Percentiles rank a stretch among this genome's conserved stretches.
These are phyloP conservation scores for Inga oerstediana DNA, from an alignment of 306 rosid species.

Conservation along the genomic window DNA sequence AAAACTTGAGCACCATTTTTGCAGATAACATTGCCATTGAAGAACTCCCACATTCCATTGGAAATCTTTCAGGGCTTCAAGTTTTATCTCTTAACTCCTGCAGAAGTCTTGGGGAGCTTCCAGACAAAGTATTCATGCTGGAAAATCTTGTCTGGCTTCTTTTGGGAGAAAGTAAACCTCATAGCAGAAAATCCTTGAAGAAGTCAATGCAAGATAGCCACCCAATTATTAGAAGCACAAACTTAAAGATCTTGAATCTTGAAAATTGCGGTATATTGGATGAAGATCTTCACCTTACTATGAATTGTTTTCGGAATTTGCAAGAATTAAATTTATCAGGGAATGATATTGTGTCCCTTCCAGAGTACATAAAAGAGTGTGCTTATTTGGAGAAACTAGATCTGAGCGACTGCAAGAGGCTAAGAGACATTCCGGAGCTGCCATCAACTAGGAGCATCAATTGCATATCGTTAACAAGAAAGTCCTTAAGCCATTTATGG, in stretches of 20 bases:
- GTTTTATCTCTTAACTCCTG: not conserved
- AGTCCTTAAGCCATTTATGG: conserved; percentile 26
- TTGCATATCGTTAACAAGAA: not conserved
- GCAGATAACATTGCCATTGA: not conserved
- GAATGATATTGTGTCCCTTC: conserved; percentile 20
- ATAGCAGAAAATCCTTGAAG: not conserved
- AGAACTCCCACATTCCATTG: conserved; percentile 20
- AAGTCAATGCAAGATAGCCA: not conserved
- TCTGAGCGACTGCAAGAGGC: not conserved
- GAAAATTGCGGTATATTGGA: not conserved
- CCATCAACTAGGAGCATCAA: conserved; percentile 16
- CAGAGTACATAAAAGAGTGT: conserved; percentile 25
- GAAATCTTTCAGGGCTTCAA: conserved; percentile 20
- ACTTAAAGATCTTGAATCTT: not conserved
- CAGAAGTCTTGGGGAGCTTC: not conserved
- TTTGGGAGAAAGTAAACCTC: not conserved
- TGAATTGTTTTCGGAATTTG: conserved; percentile 9
- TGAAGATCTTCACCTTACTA: conserved; percentile 12
- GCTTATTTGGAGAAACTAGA: not conserved
- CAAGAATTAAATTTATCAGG: not conserved
- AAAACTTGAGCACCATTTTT: not conserved
- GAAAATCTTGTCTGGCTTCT: not conserved
- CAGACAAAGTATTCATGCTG: not conserved
- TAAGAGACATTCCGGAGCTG: conserved; percentile 20
- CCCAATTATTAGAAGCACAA: not conserved